Evolutionary conservation across 179 eudicot species (phyloP).

Genomic region (Sideroxylon spinosum): DNA sequence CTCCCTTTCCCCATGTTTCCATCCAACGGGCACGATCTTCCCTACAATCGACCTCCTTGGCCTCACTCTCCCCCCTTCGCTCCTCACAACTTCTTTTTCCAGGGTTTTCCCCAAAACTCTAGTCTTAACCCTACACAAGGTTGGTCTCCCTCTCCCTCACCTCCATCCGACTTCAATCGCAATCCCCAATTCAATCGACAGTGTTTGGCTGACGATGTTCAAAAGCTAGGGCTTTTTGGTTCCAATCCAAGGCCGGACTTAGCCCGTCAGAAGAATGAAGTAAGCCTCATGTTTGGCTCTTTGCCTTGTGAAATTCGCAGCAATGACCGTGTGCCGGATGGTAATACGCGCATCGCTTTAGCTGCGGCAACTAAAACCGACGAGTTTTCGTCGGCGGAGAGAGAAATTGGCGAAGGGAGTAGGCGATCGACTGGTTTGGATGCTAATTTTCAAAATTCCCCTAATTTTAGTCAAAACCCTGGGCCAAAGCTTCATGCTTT

Average conservation of each 20-base stretch:
- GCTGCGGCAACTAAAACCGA: neutral
- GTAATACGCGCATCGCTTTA: neutral
- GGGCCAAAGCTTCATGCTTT: slow-evolving; percentile 19
- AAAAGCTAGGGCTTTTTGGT: slow-evolving; percentile 25
- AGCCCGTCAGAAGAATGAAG: slow-evolving; percentile 19
- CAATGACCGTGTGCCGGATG: slow-evolving; percentile 6
- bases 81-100: slow-evolving; percentile 34
- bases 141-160: slow-evolving; percentile 12
- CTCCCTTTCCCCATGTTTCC: slow-evolving; percentile 21
- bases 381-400: slow-evolving; percentile 21
- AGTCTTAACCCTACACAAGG: slow-evolving; percentile 19
- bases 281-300: slow-evolving; percentile 33
- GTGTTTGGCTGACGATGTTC: slow-evolving; percentile 4
- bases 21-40: slow-evolving; percentile 14
- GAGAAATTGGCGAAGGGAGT: slow-evolving; percentile 24
- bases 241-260: slow-evolving; percentile 1
- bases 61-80: slow-evolving; percentile 22
- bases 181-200: slow-evolving; percentile 10
- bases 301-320: slow-evolving; percentile 19
- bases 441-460: slow-evolving; percentile 27
- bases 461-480: slow-evolving; percentile 13
- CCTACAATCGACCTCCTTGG: slow-evolving; percentile 10
- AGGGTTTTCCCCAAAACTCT: slow-evolving; percentile 36
- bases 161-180: slow-evolving; percentile 19
- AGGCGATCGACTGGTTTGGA: slow-evolving; percentile 29